A percentile compares a stretch with the other conserved stretches of the same genome.
phyloP scores from a whole-genome alignment of 73 alveolate species.

The Symbiodinium natans region DNA sequence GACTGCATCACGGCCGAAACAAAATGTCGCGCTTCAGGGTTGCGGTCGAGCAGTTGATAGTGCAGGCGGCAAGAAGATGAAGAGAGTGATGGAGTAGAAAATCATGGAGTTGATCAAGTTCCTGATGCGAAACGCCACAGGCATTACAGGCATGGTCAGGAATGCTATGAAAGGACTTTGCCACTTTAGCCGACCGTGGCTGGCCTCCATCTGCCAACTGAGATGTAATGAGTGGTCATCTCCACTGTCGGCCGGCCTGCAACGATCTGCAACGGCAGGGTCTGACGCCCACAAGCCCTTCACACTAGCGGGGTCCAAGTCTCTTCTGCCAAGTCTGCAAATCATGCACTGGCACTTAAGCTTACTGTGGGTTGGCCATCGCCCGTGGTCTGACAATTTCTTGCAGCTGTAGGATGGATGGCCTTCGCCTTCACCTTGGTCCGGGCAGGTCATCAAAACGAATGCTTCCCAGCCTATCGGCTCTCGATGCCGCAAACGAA shows the following conservation, averaged over 20 bases:
- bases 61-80: slow-evolving; percentile 56
- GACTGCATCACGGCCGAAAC: too few relatives aligned
- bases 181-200: neutral
- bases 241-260: slow-evolving; percentile 84
- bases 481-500: too few relatives aligned
- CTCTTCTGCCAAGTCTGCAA: neutral
- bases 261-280: too few relatives aligned
- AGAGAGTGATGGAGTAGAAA: slow-evolving; percentile 33
- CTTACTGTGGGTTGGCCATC: too few relatives aligned
- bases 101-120: slow-evolving; percentile 46
- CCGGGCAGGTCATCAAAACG: too few relatives aligned
- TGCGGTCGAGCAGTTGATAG: too few relatives aligned
- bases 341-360: neutral
- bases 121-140: neutral
- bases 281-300: too few relatives aligned
- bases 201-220: slow-evolving; percentile 64
- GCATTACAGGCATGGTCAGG: too few relatives aligned
- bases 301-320: neutral
- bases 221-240: slow-evolving; percentile 17
- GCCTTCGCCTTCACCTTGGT: slow-evolving; percentile 16
- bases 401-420: neutral
- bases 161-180: neutral
- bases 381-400: neutral
- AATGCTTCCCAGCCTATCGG: too few relatives aligned
- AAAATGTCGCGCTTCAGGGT: too few relatives aligned